phyloP scores from a whole-genome alignment of 2,329 filamentous ascomycete genomes.

The Cladosporium colombiae region DNA sequence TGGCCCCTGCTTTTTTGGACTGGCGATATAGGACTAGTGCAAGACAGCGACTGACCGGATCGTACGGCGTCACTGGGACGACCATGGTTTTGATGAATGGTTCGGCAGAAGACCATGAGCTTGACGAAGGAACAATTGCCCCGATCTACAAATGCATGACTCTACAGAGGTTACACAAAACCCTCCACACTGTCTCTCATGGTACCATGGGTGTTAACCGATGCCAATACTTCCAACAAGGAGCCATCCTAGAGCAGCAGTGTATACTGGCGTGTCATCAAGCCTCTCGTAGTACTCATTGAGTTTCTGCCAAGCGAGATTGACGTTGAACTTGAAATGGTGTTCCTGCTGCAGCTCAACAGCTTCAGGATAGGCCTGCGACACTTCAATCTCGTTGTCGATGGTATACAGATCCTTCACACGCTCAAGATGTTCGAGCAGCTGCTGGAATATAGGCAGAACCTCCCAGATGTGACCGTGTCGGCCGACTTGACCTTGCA shows the following conservation, averaged over 20 bases:
- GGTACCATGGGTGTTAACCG: too few species aligned
- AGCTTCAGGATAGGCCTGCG: neutral
- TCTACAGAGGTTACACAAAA: too few species aligned
- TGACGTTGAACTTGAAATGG: slow-evolving; percentile 9
- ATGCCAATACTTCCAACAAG: too few species aligned
- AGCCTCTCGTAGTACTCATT: slow-evolving; percentile 8
- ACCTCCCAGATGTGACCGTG: slow-evolving; percentile 1
- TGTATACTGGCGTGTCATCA: slow-evolving; percentile 5
- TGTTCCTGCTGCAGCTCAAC: neutral
- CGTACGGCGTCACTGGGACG: too few species aligned
- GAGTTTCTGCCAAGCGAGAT: slow-evolving; percentile 18
- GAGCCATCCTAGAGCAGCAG: neutral
- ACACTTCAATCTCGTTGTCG: neutral
- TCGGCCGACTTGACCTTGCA: neutral
- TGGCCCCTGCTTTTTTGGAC: too few species aligned
- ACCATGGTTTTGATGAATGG: too few species aligned
- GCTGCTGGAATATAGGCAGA: neutral
- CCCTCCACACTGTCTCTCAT: too few species aligned
- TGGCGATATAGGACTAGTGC: too few species aligned
- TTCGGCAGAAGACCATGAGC: too few species aligned
- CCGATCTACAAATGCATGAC: too few species aligned
- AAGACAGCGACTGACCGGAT: too few species aligned
- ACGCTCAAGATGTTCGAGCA: slow-evolving; percentile 5
- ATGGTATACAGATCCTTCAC: neutral
- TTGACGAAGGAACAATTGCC: too few species aligned